Evolutionary conservation across 2,329 filamentous ascomycete species (phyloP), one percentile per base, ranked within the genome.

Genomic region (Trichophyton verrucosum): DNA sequence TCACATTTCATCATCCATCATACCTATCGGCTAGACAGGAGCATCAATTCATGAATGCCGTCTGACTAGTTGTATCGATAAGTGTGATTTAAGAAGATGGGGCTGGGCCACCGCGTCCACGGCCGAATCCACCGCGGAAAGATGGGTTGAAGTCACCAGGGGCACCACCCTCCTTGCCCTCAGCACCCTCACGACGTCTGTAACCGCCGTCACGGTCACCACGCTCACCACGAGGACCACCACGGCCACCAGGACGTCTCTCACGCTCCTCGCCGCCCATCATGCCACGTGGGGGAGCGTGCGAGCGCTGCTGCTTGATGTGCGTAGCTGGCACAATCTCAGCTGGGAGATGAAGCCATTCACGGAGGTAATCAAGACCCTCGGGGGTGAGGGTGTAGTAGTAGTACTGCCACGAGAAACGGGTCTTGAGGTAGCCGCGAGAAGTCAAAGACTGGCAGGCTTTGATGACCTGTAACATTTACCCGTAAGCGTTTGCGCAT

Each of bases 371-470:
- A 84, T 97, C 92, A 78, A 99, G 92, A 82, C 94, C 94, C 85
- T 97, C 91, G 76, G 91, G 89, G 78, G 92, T 96, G 80, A 99
- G 87, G 80, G 94, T 96, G 87, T 99, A 99, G 89, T 99, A 99
- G 88, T 97, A 96, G 86, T 91, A 96, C 82, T 96, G 91, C 91
- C 91, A 96, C 70, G 91, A 96, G 88, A 99, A 99, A 81, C 95
- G 94, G 73, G 94, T 99, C 89, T 99, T 99, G 82, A 99, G 86
- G 81, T 89, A 97, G 77, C 92, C 92, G 78, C 94, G 92, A 72
- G 91, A 96, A 82, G 86, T 95, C 76, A 99, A 86, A 68, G 94
- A 99, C 84, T 99, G 94, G 82, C 86, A 87, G 75, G 94, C 94
- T 87, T 99, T 99, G 86, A 99, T 89, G 79, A 97, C 81, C 80